Evolutionary conservation across 1,284 basidiomycete genomes (phyloP).

Genomic region (Puccinia brachypodii): DNA sequence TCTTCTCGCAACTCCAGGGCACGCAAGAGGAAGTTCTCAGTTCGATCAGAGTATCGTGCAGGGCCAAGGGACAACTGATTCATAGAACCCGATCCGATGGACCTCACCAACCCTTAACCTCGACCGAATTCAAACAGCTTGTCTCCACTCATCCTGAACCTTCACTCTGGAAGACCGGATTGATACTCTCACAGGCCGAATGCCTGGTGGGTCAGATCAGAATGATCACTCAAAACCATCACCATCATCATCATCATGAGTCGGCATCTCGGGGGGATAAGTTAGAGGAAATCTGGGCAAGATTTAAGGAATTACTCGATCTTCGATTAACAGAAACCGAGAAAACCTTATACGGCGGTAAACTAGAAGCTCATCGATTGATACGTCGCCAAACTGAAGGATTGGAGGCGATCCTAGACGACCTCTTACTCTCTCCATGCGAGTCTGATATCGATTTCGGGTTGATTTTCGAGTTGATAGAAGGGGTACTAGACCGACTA

Average conservation of each 20-base stretch:
- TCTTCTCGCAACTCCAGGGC: not conserved
- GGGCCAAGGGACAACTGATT: constrained; percentile 10
- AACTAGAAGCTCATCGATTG: not conserved
- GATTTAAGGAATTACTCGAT: not conserved
- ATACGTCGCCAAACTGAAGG: not conserved
- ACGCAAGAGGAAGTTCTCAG: not conserved
- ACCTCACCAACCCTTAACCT: not conserved
- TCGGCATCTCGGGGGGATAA: too few relatives aligned
- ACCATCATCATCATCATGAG: too few relatives aligned
- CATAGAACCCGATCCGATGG: not conserved
- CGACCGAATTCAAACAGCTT: not conserved
- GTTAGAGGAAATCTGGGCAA: not conserved
- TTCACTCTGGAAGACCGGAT: not conserved
- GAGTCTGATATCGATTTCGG: not conserved
- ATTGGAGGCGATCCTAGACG: not conserved
- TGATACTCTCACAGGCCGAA: not conserved
- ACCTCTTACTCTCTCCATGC: not conserved
- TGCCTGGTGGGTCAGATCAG: constrained; percentile 3
- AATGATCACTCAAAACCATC: not conserved
- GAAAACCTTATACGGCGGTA: not conserved
- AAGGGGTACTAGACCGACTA: not conserved
- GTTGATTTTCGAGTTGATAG: not conserved
- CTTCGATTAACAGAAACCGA: not conserved
- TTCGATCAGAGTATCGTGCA: not conserved
- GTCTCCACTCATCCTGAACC: not conserved